Base-by-base conservation (phyloP, 1,139 yeast species). In the Hyphopichia pseudoburtonii region DNA sequence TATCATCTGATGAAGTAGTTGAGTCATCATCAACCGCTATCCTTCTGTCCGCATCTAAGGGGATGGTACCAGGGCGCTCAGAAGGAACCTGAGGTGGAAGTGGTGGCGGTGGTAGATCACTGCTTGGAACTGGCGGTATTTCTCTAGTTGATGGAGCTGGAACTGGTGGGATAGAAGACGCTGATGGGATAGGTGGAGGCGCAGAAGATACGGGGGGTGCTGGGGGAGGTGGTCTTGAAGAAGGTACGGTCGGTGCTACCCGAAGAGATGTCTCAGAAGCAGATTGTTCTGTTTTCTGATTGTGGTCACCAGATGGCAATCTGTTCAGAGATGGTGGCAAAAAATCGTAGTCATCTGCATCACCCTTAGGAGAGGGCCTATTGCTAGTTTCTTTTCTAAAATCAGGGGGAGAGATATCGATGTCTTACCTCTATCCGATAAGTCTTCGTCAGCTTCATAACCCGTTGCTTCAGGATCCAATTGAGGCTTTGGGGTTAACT, bases 391-490 rank as follows among this genome's bases (percentile, higher is more conserved):
- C n/a, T n/a, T n/a, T n/a, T n/a, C n/a, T n/a, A n/a, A n/a, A n/a
- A 1, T 14, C 7, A 44, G 40, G 17, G 41, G 34, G 9, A 12
- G 24, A 5, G 33, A 34, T 16, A n/a, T 16, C 11, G 28, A 28
- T 14, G 44, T 41, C 40, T 42, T 55, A 10, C 60, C 52, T 29
- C 55, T 50, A 44, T 68, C 74, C 8, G 73, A 66, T 17, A 60
- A 48, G 37, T 70, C 76, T 37, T 62, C 73, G 42, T 69, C 76
- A 2, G 77, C 74, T 28, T 70, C 76, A 42, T 70, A 70, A 0
- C 75, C 76, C 4, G 73, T 57, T 5, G 52, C 56, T 41, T 66
- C 73, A 2, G 52, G 40, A 6, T 66, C 73, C 4, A 56, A 8
- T 39, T 31, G n/a, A 32, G 36, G 39, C 6, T 26, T 29, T 19